Base-by-base conservation (phyloP, 371 early-diverging fungal genomes). In the Lichtheimia ramosa region DNA sequence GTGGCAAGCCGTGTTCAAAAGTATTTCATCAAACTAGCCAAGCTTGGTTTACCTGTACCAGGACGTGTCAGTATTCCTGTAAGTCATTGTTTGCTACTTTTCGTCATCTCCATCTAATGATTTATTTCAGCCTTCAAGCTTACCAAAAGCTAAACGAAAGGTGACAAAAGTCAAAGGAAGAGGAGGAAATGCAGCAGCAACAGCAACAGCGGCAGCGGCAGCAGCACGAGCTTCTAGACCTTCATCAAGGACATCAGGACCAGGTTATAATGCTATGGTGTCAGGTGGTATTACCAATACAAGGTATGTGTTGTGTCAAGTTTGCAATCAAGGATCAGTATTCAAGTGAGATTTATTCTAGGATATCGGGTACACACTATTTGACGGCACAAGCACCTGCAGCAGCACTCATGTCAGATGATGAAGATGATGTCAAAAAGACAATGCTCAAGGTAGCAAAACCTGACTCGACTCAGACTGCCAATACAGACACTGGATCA, bases 1-100 rank as follows among this genome's bases (percentile, higher is more conserved):
- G 83, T 83, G 41, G 84, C 83, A 8, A 85, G 87, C 62, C 78
- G 87, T 42, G 82, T 87, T 4, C 85, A 87, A 67, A 87, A 87
- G 62, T 85, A 85, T 54, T 87, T 87, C 59, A 84, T 83, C 69
- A 87, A 86, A 57, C 59, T 87, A 40, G 85, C 84, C 14, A 87
- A 85, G 58, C 58, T 78, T 43, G 87, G 87, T 13, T 60, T 87
- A 51, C 84, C 84, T 55, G 83, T 85, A 3, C 85, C 87, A 43
- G 87, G 85, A 16, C 62, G 85, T 40, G 82, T 84, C 55, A 78
- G 70, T 1, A 74, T 80, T 54, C 75, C 81, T 3, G 79, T 79
- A 72, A 70, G 68, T 56, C 51, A 16, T 18, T 39, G 5, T 42
- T 12, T 27, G 16, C 7, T n/a, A 18, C 49, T 13, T 40, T 14